Percentiles rank a stretch among this genome's conserved stretches.
These are phyloP conservation scores for Omphalea diandra DNA, from an alignment of 441 rosid species.

Conservation along the genomic window DNA sequence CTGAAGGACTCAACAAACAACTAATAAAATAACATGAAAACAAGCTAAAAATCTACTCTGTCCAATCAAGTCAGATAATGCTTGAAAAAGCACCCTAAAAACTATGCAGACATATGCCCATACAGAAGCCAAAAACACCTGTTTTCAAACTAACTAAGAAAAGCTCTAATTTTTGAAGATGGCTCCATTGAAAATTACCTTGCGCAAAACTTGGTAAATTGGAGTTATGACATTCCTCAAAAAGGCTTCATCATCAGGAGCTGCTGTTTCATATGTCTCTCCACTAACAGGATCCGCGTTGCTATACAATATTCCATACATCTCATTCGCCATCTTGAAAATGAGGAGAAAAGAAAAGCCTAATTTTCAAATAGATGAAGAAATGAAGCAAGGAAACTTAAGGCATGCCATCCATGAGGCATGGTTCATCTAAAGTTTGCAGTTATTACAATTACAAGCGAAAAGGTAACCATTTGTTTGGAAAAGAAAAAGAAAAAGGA, in stretches of 20 bases:
- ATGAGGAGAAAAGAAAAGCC: conserved; percentile 25
- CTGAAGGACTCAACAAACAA: not conserved
- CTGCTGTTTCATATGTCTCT: conserved; percentile 47
- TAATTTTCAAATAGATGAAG: conserved; percentile 23
- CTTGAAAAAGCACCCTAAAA: not conserved
- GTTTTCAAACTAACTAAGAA: not conserved
- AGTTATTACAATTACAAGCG: no score
- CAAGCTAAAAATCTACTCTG: not conserved
- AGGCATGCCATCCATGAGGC: not conserved
- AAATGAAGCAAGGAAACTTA: not conserved
- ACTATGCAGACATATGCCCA: not conserved
- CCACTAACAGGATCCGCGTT: conserved; percentile 65
- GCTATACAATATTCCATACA: conserved; percentile 57
- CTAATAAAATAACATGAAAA: not conserved
- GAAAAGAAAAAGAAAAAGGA: no score
- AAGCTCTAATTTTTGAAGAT: not conserved
- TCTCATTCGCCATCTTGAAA: conserved; percentile 77
- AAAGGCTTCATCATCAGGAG: conserved; percentile 78
- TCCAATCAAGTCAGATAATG: not conserved
- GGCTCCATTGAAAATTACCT: conserved; percentile 48
- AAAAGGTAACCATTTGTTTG: no score
- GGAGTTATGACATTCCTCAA: conserved; percentile 80
- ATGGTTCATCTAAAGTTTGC: not conserved
- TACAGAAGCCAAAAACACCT: not conserved
- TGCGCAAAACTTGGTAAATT: conserved; percentile 65